phyloP scores from a whole-genome alignment of 352 stramenopile species.

The Phytopythium delawarense region DNA sequence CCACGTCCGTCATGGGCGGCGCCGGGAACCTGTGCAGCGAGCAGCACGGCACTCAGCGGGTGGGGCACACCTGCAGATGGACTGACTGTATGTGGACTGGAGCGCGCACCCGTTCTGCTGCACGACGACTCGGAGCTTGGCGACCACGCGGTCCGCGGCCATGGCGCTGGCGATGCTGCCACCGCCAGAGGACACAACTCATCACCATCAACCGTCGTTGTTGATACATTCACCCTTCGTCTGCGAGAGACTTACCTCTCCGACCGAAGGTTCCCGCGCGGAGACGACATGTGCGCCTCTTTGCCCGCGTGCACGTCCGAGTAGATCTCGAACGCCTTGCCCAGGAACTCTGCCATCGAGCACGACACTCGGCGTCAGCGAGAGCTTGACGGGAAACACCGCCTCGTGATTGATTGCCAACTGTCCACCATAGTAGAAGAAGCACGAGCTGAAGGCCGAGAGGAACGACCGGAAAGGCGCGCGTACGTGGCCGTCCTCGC shows the following conservation, averaged over 20 bases:
- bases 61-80: neutral
- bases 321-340: constrained; percentile 44
- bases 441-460: constrained; percentile 32
- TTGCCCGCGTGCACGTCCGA: constrained; percentile 27
- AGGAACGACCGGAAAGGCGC: constrained; percentile 31
- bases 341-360: constrained; percentile 39
- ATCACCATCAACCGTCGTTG: neutral
- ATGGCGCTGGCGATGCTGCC: constrained; percentile 43
- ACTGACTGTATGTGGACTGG: neutral
- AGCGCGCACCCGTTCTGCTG: constrained; percentile 40
- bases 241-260: constrained; percentile 28
- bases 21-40: constrained; percentile 28
- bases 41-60: neutral
- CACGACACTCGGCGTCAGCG: neutral
- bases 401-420: too few species aligned
- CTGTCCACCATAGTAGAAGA: constrained; percentile 44
- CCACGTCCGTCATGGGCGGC: constrained; percentile 44
- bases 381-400: neutral
- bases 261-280: constrained; percentile 17
- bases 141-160: constrained; percentile 41
- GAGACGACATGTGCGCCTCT: constrained; percentile 21
- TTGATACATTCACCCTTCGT: neutral
- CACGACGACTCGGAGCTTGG: constrained; percentile 34
- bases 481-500: constrained; percentile 20
- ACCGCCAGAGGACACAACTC: neutral